Percentiles rank a stretch among this genome's conserved stretches.
Conservation (phyloP, 2,329 filamentous ascomycete genomes). For the Epichloe amarillans region DNA sequence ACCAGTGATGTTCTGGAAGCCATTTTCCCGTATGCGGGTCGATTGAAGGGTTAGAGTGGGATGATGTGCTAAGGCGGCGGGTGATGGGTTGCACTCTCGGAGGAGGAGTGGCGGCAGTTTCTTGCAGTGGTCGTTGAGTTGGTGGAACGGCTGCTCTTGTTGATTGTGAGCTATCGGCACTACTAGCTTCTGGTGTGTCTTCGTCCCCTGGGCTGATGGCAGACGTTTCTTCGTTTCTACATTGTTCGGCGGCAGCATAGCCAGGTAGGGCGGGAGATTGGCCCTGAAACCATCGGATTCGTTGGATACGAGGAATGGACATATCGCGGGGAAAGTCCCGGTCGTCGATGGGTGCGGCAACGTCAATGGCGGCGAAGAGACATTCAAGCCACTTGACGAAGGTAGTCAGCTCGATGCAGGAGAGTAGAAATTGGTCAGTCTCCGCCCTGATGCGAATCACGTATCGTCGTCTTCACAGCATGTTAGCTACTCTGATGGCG, state of each 20-base stretch:
- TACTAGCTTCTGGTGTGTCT: not conserved
- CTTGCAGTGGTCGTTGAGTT: conserved; percentile 4
- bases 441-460: conserved; percentile 61
- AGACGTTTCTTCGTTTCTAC: conserved; percentile 2
- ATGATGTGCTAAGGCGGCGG: conserved; percentile 30
- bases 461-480: conserved; percentile 27
- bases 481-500: not conserved
- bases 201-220: not conserved
- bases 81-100: conserved; percentile 17
- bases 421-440: conserved; percentile 60
- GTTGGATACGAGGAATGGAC: conserved; percentile 44
- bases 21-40: conserved; percentile 41
- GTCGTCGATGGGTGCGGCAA: conserved; percentile 58
- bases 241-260: conserved; percentile 1
- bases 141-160: conserved; percentile 1
- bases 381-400: conserved; percentile 58
- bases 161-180: conserved; percentile 1
- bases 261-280: conserved; percentile 17
- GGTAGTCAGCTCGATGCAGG: conserved; percentile 48
- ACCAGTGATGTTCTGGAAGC: conserved; percentile 42
- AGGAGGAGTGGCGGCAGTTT: conserved; percentile 11
- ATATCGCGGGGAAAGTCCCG: conserved; percentile 50
- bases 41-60: conserved; percentile 31
- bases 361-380: conserved; percentile 60
- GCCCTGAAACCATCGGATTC: conserved; percentile 36